These are phyloP conservation scores for Zizania latifolia DNA, from an alignment of 176 grass and related monocot genomes.

Conservation along the genomic window DNA sequence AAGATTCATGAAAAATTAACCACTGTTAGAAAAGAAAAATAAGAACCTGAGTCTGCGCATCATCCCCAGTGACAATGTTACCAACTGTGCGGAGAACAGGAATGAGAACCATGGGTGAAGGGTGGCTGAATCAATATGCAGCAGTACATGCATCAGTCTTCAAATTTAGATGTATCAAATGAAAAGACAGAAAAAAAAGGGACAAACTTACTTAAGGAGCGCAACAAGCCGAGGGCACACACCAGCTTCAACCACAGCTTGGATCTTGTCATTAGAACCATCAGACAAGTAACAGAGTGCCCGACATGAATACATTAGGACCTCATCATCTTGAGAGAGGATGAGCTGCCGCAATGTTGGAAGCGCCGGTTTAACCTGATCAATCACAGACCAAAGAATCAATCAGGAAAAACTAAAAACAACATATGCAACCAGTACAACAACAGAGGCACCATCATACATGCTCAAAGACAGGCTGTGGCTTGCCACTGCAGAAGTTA, in stretches of 20 bases:
- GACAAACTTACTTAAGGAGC: conserved; percentile 45
- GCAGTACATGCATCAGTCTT: neutral
- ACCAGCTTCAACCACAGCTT: conserved; percentile 52
- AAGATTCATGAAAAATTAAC: neutral
- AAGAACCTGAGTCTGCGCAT: conserved; percentile 61
- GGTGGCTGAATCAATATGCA: conserved; percentile 37
- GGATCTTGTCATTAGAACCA: conserved; percentile 38
- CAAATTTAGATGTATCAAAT: neutral
- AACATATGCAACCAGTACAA: neutral
- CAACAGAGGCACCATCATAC: conserved; percentile 27
- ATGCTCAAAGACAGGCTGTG: conserved; percentile 46
- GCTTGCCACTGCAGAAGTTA: conserved; percentile 48
- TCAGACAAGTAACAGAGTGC: conserved; percentile 44
- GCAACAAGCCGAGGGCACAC: conserved; percentile 53
- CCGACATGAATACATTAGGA: conserved; percentile 55
- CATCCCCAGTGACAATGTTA: conserved; percentile 55
- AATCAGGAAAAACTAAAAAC: neutral
- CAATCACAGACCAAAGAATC: neutral
- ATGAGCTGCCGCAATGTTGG: conserved; percentile 45
- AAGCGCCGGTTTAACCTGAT: conserved; percentile 47
- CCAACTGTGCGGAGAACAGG: conserved; percentile 47
- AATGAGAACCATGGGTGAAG: conserved; percentile 42
- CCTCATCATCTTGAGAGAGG: conserved; percentile 43
- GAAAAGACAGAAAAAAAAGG: neutral
- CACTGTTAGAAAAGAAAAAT: neutral